Base-by-base conservation (phyloP, 2,329 filamentous ascomycete genomes). In the Ophiocordyceps unilateralis region DNA sequence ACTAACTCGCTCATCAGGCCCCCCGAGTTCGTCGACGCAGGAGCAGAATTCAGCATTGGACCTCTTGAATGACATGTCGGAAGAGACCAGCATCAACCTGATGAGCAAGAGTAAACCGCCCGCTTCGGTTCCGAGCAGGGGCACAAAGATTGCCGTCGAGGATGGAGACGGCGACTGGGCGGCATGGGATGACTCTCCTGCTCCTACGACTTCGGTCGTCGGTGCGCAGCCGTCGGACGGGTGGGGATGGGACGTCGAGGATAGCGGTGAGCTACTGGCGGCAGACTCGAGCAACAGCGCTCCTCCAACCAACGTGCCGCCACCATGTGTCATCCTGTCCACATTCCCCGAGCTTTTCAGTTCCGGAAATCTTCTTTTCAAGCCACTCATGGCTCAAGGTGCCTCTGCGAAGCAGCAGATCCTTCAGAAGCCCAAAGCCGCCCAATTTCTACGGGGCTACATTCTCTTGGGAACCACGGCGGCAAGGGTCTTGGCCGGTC, bases 271-370 rank as follows among this genome's bases (percentile, higher is more conserved):
- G 38, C 46, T 52, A 4, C 40, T 54, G 41, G 46, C 55, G 22
- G 42, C 48, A 9, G 44, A 43, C 20, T 12, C 21, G 14, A 49
- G 47, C n/a, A 58, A 65, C 44, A 55, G 58, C 34, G 56, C 58
- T 21, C 82, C 85, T 6, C 87, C 87, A 5, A 85, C 78, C 17
- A 95, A 94, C 54, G 78, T 95, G 8, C 89, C 89, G 10, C 89
- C 89, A 5, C 89, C 89, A 1, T 84, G 84, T 1, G 71, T 93
- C 19, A 67, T 96, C 14, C 69, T 96, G 20, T 78, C 83, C 9
- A 60, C 86, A 8, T 86, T 94, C 49, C 77, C 84, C 0, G 66
- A 74, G 8, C 64, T 93, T 5, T 75, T 94, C 47, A 68, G 73
- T 19, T 67, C 79, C 23, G 78, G 80, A 5, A 74, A 79, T 47